phyloP scores from a whole-genome alignment of 192 early-diverging fungal species.

The Umbelopsis vinacea region DNA sequence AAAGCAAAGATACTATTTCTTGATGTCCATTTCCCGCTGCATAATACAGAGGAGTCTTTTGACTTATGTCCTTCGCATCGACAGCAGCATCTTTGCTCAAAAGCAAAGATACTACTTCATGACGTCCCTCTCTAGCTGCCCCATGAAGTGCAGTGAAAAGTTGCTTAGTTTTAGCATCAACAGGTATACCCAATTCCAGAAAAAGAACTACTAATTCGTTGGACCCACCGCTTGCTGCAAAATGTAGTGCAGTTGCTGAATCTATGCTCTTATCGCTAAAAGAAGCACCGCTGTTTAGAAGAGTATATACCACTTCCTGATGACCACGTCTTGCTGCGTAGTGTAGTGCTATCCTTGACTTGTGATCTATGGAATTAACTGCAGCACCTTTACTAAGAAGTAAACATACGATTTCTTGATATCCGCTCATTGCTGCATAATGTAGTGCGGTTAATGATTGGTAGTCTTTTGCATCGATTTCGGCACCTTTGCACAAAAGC shows the following conservation, averaged over 20 bases:
- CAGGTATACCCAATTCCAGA: background rate
- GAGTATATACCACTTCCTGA: background rate
- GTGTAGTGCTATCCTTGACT: background rate
- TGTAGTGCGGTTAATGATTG: background rate
- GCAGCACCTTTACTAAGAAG: background rate
- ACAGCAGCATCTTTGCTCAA: background rate
- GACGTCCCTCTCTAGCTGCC: background rate
- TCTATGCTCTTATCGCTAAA: background rate
- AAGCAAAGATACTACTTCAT: background rate
- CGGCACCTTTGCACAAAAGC: background rate
- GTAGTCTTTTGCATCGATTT: background rate
- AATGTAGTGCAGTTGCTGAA: background rate
- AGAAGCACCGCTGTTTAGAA: background rate
- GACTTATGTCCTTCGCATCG: background rate
- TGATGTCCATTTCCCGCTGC: background rate
- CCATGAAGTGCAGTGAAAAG: background rate
- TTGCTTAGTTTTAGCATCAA: background rate
- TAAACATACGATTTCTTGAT: background rate
- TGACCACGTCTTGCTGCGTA: background rate
- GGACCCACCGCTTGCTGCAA: background rate
- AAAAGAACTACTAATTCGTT: background rate
- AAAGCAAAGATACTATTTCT: background rate
- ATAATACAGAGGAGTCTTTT: background rate
- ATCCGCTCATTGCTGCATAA: background rate
- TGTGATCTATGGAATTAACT: background rate